Base-by-base conservation (phyloP, 2,329 filamentous ascomycete species). In the Talaromyces sp. region DNA sequence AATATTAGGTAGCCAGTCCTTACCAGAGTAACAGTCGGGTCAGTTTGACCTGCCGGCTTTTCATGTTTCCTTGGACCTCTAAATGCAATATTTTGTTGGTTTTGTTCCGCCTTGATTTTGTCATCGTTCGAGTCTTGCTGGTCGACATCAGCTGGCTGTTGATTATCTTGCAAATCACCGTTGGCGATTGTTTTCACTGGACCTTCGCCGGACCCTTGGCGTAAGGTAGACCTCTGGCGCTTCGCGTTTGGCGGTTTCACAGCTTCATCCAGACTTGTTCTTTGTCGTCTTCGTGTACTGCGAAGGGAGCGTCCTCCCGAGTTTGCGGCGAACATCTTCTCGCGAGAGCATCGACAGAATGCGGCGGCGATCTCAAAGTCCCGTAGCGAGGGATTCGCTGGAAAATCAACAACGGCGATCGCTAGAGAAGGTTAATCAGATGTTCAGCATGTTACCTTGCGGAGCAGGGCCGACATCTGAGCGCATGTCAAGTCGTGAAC, bases 201-300 rank as follows among this genome's bases (percentile, higher is more conserved):
- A 52, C 69, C 65, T 52, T 75, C 71, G 42, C 70, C 66, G n/a
- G 70, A 71, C 57, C 73, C 70, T 65, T 74, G 70, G 10, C 74
- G 73, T 44, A 80, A 65, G 39, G 70, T 71, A n/a, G 78, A 80
- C 63, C 78, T 73, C 64, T 80, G 77, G 65, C 78, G 74, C 68
- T 81, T 81, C 13, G 79, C 73, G 62, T 73, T 75, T 19, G 78
- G 79, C 56, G 75, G 73, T 49, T 78, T 77, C 42, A 76, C 70
- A 13, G 75, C 75, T 60, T 81, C 79, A 63, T 80, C 78, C 39
- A 76, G 77, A 64, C 73, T 72, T 57, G 74, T 74, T 64, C 76
- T 72, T 60, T 75, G 76, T 60, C 76, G 74, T 60, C 76, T 69
- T 60, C 75, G 71, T 63, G 74, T 69, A 62, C 71, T 76, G 58